phyloP scores from a whole-genome alignment of 2,329 filamentous ascomycete species.

The Whalleya microplaca region DNA sequence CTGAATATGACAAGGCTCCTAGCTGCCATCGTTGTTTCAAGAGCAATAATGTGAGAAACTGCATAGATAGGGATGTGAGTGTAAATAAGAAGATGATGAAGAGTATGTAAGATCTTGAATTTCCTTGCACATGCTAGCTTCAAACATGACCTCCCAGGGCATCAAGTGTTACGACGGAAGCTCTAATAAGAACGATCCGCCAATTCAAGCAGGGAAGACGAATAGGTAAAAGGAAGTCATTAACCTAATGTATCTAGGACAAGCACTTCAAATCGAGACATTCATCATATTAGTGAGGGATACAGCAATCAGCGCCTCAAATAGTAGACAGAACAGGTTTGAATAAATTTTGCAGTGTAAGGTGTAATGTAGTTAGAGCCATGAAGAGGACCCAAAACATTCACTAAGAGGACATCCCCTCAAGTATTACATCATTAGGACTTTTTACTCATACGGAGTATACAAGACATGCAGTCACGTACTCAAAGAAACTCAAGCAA shows the following conservation, averaged over 20 bases:
- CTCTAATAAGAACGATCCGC: slow-evolving; percentile 18
- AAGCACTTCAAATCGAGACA: slow-evolving; percentile 51
- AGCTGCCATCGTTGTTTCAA: slow-evolving; percentile 52
- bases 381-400: too few species aligned
- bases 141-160: slow-evolving; percentile 37
- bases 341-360: slow-evolving; percentile 53
- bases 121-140: slow-evolving; percentile 45
- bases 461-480: too few species aligned
- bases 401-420: too few species aligned
- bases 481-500: too few species aligned
- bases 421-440: too few species aligned
- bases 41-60: slow-evolving; percentile 50
- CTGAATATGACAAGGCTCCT: slow-evolving; percentile 51
- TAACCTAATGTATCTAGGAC: slow-evolving; percentile 46
- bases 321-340: slow-evolving; percentile 51
- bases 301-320: slow-evolving; percentile 49
- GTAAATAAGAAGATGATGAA: slow-evolving; percentile 55
- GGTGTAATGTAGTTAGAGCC: too few species aligned
- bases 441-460: too few species aligned
- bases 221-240: slow-evolving; percentile 14
- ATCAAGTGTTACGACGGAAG: slow-evolving; percentile 44
- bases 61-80: slow-evolving; percentile 54
- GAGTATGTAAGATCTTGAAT: slow-evolving; percentile 52
- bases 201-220: slow-evolving; percentile 3
- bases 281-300: slow-evolving; percentile 46